These are phyloP conservation scores for Trichoderma sp. DNA, from an alignment of 2,329 filamentous ascomycete genomes.

Conservation along the genomic window DNA sequence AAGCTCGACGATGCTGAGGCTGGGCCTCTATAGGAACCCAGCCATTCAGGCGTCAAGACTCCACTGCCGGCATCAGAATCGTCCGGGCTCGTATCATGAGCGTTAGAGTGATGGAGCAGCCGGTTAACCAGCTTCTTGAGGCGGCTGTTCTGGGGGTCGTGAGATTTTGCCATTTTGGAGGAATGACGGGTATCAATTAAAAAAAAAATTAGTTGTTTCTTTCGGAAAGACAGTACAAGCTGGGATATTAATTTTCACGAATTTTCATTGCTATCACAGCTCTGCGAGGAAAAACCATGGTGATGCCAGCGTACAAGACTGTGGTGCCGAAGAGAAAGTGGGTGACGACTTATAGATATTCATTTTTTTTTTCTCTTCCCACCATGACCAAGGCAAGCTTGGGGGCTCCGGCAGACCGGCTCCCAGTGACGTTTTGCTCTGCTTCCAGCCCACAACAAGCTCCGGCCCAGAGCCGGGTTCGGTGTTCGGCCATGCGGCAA, in stretches of 20 bases:
- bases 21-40: neutral
- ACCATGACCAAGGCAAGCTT: neutral
- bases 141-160: slow-evolving; percentile 12
- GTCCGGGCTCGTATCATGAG: neutral
- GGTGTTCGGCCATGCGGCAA: slow-evolving; percentile 7
- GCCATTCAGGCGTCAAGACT: slow-evolving; percentile 10
- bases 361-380: neutral
- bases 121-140: slow-evolving; percentile 14
- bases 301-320: neutral
- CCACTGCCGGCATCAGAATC: slow-evolving; percentile 11
- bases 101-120: slow-evolving; percentile 14
- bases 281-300: neutral
- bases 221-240: neutral
- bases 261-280: neutral
- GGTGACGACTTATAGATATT: neutral
- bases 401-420: neutral
- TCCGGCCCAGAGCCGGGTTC: slow-evolving; percentile 7
- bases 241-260: neutral
- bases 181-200: neutral
- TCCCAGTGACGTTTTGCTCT: slow-evolving; percentile 12
- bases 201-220: neutral
- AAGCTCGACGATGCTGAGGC: neutral
- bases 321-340: neutral
- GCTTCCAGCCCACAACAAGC: neutral
- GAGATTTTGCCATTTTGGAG: slow-evolving; percentile 7